phyloP scores from a whole-genome alignment of 225 moss, liverwort and hornwort genomes.

The Polytrichum formosum region DNA sequence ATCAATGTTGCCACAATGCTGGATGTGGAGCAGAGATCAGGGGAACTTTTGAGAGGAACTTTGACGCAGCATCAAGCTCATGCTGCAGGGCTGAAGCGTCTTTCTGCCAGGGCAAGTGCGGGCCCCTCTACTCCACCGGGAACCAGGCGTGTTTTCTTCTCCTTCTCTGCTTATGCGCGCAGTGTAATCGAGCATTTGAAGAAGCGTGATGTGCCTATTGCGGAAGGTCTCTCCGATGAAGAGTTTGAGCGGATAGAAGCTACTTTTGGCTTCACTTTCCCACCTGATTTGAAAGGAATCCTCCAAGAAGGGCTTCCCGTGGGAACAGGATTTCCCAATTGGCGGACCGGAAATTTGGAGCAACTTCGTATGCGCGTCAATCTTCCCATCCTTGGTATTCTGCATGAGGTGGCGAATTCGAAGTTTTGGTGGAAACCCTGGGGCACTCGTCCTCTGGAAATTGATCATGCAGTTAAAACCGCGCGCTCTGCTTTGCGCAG shows the following conservation, averaged over 20 bases:
- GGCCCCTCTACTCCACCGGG: slow-evolving; percentile 59
- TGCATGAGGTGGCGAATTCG: slow-evolving; percentile 78
- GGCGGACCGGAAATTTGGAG: slow-evolving; percentile 67
- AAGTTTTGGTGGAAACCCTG: slow-evolving; percentile 93
- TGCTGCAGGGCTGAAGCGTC: slow-evolving; percentile 77
- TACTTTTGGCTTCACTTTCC: slow-evolving; percentile 76
- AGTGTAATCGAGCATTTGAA: slow-evolving; percentile 80
- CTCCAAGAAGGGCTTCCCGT: slow-evolving; percentile 86
- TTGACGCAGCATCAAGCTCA: slow-evolving; percentile 61
- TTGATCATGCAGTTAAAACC: slow-evolving; percentile 55
- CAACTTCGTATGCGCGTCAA: slow-evolving; percentile 81
- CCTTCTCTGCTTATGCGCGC: slow-evolving; percentile 88
- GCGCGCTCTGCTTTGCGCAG: slow-evolving; percentile 65
- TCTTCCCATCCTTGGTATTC: slow-evolving; percentile 73
- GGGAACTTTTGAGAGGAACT: slow-evolving; percentile 30
- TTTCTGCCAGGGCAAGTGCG: slow-evolving; percentile 78
- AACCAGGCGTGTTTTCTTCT: slow-evolving; percentile 78
- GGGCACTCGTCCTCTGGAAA: slow-evolving; percentile 78
- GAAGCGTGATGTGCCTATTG: slow-evolving; percentile 64
- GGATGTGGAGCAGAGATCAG: slow-evolving; percentile 65
- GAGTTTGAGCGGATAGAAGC: slow-evolving; percentile 89
- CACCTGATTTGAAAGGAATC: slow-evolving; percentile 84
- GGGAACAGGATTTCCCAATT: slow-evolving; percentile 84
- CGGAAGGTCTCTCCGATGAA: slow-evolving; percentile 78
- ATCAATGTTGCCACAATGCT: slow-evolving; percentile 41